A percentile compares a stretch with the other conserved stretches of the same genome.
Evolutionary conservation across 2,329 filamentous ascomycete species (phyloP).

Genomic region (Pyrenochaeta sp.): DNA sequence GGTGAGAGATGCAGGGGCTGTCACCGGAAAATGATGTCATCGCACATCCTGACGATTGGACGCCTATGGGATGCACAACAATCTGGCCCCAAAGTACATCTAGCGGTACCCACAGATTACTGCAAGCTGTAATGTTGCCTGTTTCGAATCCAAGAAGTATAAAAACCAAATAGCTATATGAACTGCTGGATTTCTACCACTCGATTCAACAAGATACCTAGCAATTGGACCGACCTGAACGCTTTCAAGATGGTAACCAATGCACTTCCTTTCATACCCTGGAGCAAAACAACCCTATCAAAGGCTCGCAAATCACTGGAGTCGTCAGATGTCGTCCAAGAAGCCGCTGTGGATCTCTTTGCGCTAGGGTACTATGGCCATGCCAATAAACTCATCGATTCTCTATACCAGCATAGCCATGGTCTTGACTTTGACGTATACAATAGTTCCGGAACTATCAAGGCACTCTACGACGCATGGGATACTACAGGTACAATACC

Average conservation of each 20-base stretch:
- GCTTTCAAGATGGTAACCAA: constrained; percentile 5
- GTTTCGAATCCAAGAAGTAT: no score
- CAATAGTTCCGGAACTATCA: background rate
- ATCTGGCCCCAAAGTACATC: no score
- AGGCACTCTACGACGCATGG: constrained; percentile 1
- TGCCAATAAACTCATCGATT: constrained; percentile 4
- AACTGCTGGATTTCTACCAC: no score
- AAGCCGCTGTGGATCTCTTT: constrained; percentile 7
- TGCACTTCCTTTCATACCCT: constrained; percentile 6
- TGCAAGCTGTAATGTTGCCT: no score
- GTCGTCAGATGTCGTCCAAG: background rate
- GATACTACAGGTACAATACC: background rate
- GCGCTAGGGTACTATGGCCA: constrained; percentile 1
- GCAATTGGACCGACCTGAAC: no score
- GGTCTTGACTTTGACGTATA: constrained; percentile 3
- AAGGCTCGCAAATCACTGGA: background rate
- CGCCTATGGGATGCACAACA: no score
- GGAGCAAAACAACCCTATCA: constrained; percentile 4
- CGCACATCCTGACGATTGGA: background rate
- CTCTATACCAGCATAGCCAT: constrained; percentile 5
- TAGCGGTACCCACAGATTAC: no score
- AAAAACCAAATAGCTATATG: no score
- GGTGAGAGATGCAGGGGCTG: no score
- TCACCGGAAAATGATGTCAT: background rate
- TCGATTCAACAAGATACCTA: no score